Evolutionary conservation across 495 filamentous ascomycete species (phyloP).

Genomic region (Thermothielavioides terrestris): DNA sequence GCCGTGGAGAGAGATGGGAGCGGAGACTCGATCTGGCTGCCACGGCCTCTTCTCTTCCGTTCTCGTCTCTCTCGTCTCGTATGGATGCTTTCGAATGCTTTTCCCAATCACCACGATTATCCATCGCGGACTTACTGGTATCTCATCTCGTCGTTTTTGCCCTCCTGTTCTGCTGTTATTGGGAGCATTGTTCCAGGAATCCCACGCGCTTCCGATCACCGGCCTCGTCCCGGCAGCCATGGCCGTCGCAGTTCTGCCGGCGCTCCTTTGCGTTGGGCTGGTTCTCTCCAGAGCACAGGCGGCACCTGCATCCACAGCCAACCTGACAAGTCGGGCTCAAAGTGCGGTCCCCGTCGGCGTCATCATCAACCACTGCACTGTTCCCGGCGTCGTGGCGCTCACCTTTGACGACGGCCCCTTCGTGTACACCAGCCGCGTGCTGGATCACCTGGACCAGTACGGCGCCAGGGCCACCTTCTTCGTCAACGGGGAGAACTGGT

Average conservation of each 20-base stretch:
- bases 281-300: conserved; percentile 3
- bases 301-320: not conserved
- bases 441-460: conserved; percentile 34
- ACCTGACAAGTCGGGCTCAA: not conserved
- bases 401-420: conserved; percentile 42
- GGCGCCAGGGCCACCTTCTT: conserved; percentile 61
- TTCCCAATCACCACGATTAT: too few relatives aligned
- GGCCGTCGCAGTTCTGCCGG: not conserved
- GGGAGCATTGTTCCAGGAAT: not conserved
- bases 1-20: too few relatives aligned
- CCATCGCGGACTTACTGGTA: not conserved
- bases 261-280: conserved; percentile 7
- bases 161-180: too few relatives aligned
- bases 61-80: too few relatives aligned
- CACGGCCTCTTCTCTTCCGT: too few relatives aligned
- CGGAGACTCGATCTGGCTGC: too few relatives aligned
- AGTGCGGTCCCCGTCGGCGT: conserved; percentile 12
- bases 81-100: too few relatives aligned
- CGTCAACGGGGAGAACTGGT: conserved; percentile 59
- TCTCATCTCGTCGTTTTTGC: too few relatives aligned
- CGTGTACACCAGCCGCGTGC: conserved; percentile 22
- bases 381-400: conserved; percentile 34
- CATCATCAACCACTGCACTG: conserved; percentile 51
- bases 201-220: too few relatives aligned
- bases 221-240: not conserved